These are phyloP conservation scores for Coemansia sp. DNA, from an alignment of 192 early-diverging fungal species.

Conservation along the genomic window DNA sequence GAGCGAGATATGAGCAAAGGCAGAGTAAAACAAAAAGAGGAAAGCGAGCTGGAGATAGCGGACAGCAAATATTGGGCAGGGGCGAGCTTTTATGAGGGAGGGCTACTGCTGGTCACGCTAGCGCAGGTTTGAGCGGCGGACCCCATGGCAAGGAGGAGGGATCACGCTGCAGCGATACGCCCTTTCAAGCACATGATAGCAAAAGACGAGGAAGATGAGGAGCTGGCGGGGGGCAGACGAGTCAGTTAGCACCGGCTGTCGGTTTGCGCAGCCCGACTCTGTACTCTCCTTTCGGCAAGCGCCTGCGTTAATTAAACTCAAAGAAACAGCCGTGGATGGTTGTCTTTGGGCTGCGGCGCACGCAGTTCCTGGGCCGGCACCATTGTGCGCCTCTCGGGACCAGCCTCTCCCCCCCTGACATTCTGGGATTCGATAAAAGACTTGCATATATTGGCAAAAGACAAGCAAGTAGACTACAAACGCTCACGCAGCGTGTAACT, in stretches of 20 bases:
- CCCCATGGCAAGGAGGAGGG: conserved; percentile 2
- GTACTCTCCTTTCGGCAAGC: background rate
- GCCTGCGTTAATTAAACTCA: conserved; percentile 6
- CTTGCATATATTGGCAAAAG: background rate
- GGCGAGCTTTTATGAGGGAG: background rate
- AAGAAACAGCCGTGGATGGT: background rate
- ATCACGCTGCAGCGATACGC: conserved; percentile 6
- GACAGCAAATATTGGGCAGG: background rate
- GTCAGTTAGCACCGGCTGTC: background rate
- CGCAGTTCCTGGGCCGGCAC: background rate
- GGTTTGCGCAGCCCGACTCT: background rate
- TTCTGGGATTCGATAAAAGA: background rate
- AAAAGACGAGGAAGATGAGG: background rate
- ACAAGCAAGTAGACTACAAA: background rate
- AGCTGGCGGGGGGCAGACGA: background rate
- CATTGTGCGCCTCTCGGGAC: background rate
- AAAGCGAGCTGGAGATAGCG: background rate
- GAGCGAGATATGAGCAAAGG: background rate
- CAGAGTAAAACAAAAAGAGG: background rate
- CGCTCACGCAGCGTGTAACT: background rate
- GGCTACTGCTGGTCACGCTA: conserved; percentile 7
- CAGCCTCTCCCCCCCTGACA: background rate
- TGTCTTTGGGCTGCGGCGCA: background rate
- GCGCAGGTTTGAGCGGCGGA: background rate
- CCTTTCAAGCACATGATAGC: background rate